These are phyloP conservation scores for Eragrostis nindensis DNA, from an alignment of 176 grass and related monocot species.

Conservation along the genomic window DNA sequence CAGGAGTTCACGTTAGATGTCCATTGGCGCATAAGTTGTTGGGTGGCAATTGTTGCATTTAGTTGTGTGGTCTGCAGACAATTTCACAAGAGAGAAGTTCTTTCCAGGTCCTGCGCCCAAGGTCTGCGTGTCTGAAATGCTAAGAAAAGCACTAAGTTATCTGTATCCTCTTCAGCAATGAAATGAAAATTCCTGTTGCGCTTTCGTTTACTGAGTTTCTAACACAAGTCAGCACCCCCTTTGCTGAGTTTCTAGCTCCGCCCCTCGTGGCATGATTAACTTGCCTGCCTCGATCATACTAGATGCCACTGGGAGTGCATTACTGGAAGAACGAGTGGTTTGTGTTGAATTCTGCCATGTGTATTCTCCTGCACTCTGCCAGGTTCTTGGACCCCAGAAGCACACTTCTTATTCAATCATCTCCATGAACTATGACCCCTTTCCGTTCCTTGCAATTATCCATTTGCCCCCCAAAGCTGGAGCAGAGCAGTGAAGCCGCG, in stretches of 20 bases:
- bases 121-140: background rate
- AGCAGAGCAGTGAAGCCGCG: slow-evolving; percentile 2
- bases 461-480: slow-evolving; percentile 9
- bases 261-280: background rate
- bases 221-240: too few relatives aligned
- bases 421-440: background rate
- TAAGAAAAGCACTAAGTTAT: background rate
- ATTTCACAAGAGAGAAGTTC: background rate
- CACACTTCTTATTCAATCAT: background rate
- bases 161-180: too few relatives aligned
- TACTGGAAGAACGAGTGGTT: background rate
- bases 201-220: too few relatives aligned
- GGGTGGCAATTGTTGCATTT: background rate
- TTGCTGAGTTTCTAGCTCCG: too few relatives aligned
- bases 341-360: background rate
- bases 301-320: background rate
- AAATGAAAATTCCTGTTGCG: too few relatives aligned
- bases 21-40: background rate
- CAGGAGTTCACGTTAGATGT: background rate
- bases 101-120: background rate
- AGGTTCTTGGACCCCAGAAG: slow-evolving; percentile 1
- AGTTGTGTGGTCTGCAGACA: background rate
- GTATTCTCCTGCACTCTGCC: background rate
- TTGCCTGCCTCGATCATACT: too few relatives aligned
- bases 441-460: slow-evolving; percentile 9